Percentiles rank a stretch among this genome's conserved stretches.
Evolutionary conservation across 1,284 basidiomycete species (phyloP).

Genomic region (Naganishia albida): DNA sequence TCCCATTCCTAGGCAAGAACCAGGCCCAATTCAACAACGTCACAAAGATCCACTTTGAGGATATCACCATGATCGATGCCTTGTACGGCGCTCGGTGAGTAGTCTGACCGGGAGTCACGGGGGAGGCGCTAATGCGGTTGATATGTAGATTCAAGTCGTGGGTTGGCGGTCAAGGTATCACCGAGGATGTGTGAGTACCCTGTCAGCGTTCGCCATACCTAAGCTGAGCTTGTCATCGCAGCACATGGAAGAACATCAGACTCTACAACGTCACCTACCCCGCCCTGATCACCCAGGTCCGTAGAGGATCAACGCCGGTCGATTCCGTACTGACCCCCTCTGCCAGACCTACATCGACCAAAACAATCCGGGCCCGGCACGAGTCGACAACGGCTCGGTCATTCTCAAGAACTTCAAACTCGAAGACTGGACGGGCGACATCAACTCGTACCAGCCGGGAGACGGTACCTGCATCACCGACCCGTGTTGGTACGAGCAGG

Average conservation of each 20-base stretch:
- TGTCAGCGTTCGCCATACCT: too few species aligned
- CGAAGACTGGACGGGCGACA: conserved; percentile 56
- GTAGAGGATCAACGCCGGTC: not conserved
- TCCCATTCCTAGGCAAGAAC: conserved; percentile 32
- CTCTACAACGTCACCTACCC: conserved; percentile 56
- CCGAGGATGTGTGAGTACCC: conserved; percentile 45
- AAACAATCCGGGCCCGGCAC: conserved; percentile 32
- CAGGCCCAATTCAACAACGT: conserved; percentile 45
- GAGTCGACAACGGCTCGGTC: conserved; percentile 39
- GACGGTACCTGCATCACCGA: conserved; percentile 46
- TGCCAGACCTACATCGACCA: conserved; percentile 50
- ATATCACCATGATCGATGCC: conserved; percentile 44
- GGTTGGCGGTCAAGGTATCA: conserved; percentile 58
- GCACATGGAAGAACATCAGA: conserved; percentile 55
- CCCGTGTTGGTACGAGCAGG: conserved; percentile 50
- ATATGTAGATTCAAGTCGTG: conserved; percentile 53
- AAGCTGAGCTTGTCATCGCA: too few species aligned
- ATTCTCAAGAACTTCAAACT: conserved; percentile 39
- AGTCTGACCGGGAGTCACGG: not conserved
- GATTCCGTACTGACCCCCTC: not conserved
- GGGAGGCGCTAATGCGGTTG: not conserved
- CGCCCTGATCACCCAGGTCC: conserved; percentile 57
- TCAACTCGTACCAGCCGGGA: conserved; percentile 48
- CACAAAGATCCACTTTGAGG: conserved; percentile 38
- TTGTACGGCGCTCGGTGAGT: conserved; percentile 55